Conservation (phyloP, 805 yeast species). For the Kodamaea fukazawae region DNA sequence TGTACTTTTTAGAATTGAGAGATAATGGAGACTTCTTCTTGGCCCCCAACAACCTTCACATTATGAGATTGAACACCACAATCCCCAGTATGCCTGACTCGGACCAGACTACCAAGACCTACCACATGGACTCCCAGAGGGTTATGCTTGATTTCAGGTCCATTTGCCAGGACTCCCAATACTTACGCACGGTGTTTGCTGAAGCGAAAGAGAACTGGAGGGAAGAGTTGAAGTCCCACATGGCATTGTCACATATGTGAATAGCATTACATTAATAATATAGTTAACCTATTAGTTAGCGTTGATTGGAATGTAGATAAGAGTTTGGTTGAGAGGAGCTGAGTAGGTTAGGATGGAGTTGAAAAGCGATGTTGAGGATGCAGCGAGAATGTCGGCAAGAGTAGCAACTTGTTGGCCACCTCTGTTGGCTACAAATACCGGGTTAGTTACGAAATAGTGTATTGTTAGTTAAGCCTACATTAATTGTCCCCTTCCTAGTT, state of each 20-base stretch:
- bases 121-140: constrained; percentile 62
- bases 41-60: constrained; percentile 84
- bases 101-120: constrained; percentile 17
- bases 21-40: constrained; percentile 74
- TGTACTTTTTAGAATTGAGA: constrained; percentile 82
- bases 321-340: too few relatives aligned
- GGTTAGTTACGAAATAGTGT: background rate
- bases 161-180: constrained; percentile 52
- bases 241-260: constrained; percentile 4
- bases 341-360: too few relatives aligned
- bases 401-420: too few relatives aligned
- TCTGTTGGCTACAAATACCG: too few relatives aligned
- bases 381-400: too few relatives aligned
- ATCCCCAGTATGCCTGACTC: constrained; percentile 26
- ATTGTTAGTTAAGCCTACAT: constrained; percentile 8
- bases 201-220: constrained; percentile 55
- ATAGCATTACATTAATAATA: too few relatives aligned
- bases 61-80: constrained; percentile 62
- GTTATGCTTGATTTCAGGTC: constrained; percentile 69
- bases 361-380: too few relatives aligned
- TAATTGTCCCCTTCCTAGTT: constrained; percentile 18
- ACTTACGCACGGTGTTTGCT: constrained; percentile 51
- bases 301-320: too few relatives aligned
- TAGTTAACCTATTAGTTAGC: too few relatives aligned
- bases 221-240: constrained; percentile 23